phyloP scores from a whole-genome alignment of 805 yeast genomes.

The Scheffersomyces spartinae region DNA sequence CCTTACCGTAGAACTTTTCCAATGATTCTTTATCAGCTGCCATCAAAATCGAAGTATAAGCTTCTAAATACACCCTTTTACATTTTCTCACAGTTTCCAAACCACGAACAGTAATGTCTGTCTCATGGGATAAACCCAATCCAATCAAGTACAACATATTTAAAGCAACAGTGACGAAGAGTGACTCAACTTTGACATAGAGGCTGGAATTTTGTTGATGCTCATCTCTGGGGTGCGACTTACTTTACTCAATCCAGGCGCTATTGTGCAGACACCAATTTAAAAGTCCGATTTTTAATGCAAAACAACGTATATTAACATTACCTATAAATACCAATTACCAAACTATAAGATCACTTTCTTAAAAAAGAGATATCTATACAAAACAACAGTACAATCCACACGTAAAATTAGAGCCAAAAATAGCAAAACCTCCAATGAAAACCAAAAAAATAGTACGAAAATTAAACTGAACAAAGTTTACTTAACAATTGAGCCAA shows the following conservation, averaged over 20 bases:
- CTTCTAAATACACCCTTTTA: conserved; percentile 87
- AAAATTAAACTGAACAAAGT: conserved; percentile 9
- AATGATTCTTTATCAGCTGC: conserved; percentile 68
- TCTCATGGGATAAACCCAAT: conserved; percentile 76
- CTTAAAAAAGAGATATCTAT: too few relatives aligned
- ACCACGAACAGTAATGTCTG: conserved; percentile 92
- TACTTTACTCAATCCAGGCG: background rate
- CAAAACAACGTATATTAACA: background rate
- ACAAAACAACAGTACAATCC: too few relatives aligned
- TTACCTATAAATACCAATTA: background rate
- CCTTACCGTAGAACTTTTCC: conserved; percentile 78
- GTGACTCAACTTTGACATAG: too few relatives aligned
- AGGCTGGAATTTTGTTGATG: too few relatives aligned
- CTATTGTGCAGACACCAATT: background rate
- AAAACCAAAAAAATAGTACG: too few relatives aligned
- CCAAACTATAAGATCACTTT: too few relatives aligned
- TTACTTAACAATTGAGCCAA: conserved; percentile 7
- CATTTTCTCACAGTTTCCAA: conserved; percentile 74
- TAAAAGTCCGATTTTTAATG: background rate
- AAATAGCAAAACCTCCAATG: too few relatives aligned
- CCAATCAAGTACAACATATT: conserved; percentile 85
- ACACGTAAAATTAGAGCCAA: too few relatives aligned
- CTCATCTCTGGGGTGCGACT: conserved; percentile 1
- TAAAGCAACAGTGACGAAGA: too few relatives aligned
- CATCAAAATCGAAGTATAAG: conserved; percentile 91